These are phyloP conservation scores for Gossypium thurberi DNA, from an alignment of 345 rosid genomes.

Conservation along the genomic window DNA sequence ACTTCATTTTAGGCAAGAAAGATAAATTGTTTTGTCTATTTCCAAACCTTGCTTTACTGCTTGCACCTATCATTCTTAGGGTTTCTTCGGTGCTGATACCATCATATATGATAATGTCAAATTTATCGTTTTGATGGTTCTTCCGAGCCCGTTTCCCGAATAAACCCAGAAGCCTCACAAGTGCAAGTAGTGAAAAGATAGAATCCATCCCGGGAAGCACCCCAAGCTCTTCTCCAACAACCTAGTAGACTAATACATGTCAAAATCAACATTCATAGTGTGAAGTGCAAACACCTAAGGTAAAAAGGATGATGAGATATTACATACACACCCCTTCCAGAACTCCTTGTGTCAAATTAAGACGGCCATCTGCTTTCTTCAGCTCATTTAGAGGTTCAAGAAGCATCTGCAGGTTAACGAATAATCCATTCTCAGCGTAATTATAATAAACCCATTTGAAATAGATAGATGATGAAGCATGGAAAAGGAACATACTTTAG, in stretches of 20 bases:
- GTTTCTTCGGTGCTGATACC: slow-evolving; percentile 66
- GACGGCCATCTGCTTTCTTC: slow-evolving; percentile 69
- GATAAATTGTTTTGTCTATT: not conserved
- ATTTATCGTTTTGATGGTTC: slow-evolving; percentile 36
- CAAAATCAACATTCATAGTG: slow-evolving; percentile 5
- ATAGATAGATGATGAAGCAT: not conserved
- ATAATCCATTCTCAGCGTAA: not conserved
- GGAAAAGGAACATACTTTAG: slow-evolving; percentile 42
- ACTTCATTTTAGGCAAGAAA: not conserved
- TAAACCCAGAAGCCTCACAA: slow-evolving; percentile 54
- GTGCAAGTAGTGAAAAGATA: slow-evolving; percentile 49
- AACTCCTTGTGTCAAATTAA: slow-evolving; percentile 79
- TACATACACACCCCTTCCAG: slow-evolving; percentile 91
- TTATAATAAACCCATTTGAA: not conserved
- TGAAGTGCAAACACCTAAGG: not conserved
- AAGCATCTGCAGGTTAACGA: slow-evolving; percentile 52
- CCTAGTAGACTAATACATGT: slow-evolving; percentile 52
- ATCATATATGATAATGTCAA: slow-evolving; percentile 59
- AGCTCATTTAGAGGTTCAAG: slow-evolving; percentile 74
- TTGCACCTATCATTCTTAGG: slow-evolving; percentile 66
- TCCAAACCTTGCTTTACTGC: slow-evolving; percentile 66
- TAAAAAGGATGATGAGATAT: slow-evolving; percentile 12
- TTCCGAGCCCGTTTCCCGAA: slow-evolving; percentile 33
- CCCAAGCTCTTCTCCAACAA: slow-evolving; percentile 95
- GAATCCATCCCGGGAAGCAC: slow-evolving; percentile 98